Evolutionary conservation across 2,329 filamentous ascomycete species (phyloP), one percentile per base, ranked within the genome.

Genomic region (Cryphonectria japonica): DNA sequence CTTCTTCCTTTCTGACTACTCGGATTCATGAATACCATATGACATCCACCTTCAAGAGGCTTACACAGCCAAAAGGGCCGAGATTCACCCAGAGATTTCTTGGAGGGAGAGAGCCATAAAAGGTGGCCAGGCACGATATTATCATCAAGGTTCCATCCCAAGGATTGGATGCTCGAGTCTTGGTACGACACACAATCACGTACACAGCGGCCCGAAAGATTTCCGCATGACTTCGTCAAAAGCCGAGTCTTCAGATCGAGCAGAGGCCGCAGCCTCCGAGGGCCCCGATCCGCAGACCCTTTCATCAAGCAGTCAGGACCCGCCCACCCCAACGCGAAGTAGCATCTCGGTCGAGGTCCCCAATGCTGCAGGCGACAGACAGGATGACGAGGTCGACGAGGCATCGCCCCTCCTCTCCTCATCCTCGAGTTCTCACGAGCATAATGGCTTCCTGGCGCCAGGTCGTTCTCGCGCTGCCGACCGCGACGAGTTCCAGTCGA

Each of bases 401-500:
- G 79, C 82, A 50, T 87, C 85, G 26, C 85, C 86, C 54, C 80
- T 88, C 43, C 78, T 88, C 26, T 85, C 84, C 1, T 80, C 85
- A 2, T 76, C 76, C 52, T 74, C 76, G 62, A 77, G 75, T 52
- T 82, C 83, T 37, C 78, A 77, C 9, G 79, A 72, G 57, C 66
- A 26, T 26, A 57, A 81, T 73, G 79, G 75, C 60, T 76, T 83
- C 64, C 77, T 83, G 61, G 76, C 78, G 43, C 76, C 78, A 50
- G 66, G 64, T 13, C 67, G 67, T 59, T 34, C 61, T 57, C 57
- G 43, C 62, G 66, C 37, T 13, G 77, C 80, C 59, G 83, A 84
- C 76, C 79, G 83, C 62, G 83, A 86, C 73, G 80, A 82, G 22
- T 84, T 81, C 68, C 87, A 94, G 76, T 85, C 88, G 72, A 91